phyloP scores from a whole-genome alignment of 2,329 filamentous ascomycete species.

The Cercospora canescens region DNA sequence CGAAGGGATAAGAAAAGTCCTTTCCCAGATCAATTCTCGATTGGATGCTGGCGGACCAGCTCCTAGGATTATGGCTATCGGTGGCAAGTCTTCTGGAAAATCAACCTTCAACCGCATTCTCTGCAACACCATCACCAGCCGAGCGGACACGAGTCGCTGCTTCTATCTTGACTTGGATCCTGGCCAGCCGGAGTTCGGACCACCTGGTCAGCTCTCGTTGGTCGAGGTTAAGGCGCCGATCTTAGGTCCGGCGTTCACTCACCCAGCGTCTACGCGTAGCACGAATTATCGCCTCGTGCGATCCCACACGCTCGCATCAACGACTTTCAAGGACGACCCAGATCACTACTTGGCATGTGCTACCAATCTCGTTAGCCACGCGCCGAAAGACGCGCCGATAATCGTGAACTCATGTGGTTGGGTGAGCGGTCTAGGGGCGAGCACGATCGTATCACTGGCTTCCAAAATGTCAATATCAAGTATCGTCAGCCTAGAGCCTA shows the following conservation, averaged over 20 bases:
- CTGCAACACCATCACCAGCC: conserved; percentile 65
- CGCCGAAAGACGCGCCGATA: conserved; percentile 54
- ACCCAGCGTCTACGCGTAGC: conserved; percentile 43
- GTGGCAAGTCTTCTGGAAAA: conserved; percentile 72
- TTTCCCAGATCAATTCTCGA: conserved; percentile 48
- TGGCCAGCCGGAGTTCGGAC: conserved; percentile 72
- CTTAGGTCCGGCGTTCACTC: conserved; percentile 67
- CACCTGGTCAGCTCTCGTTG: conserved; percentile 69
- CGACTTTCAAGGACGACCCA: conserved; percentile 65
- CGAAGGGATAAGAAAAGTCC: conserved; percentile 25
- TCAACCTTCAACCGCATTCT: conserved; percentile 71
- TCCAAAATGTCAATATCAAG: conserved; percentile 57
- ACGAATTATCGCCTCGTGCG: conserved; percentile 49
- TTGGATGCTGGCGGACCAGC: conserved; percentile 13
- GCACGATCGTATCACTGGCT: conserved; percentile 62
- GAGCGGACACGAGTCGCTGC: conserved; percentile 29
- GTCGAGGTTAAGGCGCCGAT: conserved; percentile 61
- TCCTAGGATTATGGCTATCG: conserved; percentile 60
- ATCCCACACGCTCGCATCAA: conserved; percentile 66
- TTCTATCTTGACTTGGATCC: conserved; percentile 75
- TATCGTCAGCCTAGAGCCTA: conserved; percentile 68
- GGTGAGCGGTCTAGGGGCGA: conserved; percentile 69
- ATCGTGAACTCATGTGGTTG: conserved; percentile 75
- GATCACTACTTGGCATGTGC: conserved; percentile 67
- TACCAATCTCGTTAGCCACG: conserved; percentile 61